These are phyloP conservation scores for Myxozyma neglecta DNA, from an alignment of 805 yeast species.

Conservation along the genomic window DNA sequence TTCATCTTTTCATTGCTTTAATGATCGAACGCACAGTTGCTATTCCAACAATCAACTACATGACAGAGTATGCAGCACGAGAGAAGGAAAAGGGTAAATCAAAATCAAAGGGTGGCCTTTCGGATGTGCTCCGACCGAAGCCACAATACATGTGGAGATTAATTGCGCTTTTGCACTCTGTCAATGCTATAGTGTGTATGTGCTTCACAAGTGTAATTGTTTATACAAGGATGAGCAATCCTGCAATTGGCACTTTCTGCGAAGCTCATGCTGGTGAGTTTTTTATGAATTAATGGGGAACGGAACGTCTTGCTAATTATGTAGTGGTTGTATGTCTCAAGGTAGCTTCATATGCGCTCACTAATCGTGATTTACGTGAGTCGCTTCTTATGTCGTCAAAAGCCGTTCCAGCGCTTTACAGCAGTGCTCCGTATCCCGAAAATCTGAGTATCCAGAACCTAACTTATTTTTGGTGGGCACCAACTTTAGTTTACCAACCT, in stretches of 20 bases:
- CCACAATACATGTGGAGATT: constrained; percentile 38
- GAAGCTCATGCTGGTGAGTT: constrained; percentile 41
- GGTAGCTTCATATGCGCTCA: constrained; percentile 46
- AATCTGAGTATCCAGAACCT: constrained; percentile 44
- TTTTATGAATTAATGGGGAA: background rate
- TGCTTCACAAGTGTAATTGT: constrained; percentile 39
- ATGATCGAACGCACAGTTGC: constrained; percentile 42
- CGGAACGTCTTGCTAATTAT: background rate
- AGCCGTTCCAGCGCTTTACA: constrained; percentile 42
- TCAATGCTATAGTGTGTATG: constrained; percentile 38
- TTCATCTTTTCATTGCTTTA: constrained; percentile 43
- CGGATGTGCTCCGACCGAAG: constrained; percentile 17
- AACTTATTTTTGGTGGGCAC: constrained; percentile 48
- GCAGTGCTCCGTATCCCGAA: constrained; percentile 42
- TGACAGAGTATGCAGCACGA: constrained; percentile 7
- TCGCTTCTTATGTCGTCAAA: constrained; percentile 23
- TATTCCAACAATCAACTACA: constrained; percentile 23
- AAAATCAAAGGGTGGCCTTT: background rate
- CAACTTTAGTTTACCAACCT: constrained; percentile 52
- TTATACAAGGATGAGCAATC: constrained; percentile 43
- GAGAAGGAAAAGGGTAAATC: background rate
- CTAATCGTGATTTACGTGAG: constrained; percentile 48
- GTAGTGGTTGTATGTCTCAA: constrained; percentile 45
- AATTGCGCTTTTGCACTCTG: constrained; percentile 40
- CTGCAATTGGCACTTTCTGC: constrained; percentile 47